These are phyloP conservation scores for Arthrocladium fulminans DNA, from an alignment of 2,329 filamentous ascomycete species.

Conservation along the genomic window DNA sequence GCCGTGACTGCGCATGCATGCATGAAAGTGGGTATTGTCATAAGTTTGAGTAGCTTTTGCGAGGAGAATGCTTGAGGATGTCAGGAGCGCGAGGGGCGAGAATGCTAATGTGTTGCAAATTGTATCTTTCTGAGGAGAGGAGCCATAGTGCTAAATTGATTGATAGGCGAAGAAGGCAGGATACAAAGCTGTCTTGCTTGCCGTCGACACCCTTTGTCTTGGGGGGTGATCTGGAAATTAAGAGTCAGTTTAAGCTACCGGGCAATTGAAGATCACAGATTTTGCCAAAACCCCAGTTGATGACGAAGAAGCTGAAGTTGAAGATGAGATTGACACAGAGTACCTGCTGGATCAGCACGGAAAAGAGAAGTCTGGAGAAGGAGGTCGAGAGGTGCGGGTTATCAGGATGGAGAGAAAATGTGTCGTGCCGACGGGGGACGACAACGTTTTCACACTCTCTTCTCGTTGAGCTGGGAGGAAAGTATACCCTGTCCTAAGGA, in stretches of 20 bases:
- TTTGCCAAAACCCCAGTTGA: conserved; percentile 34
- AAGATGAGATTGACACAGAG: conserved; percentile 1
- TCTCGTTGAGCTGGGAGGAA: conserved; percentile 48
- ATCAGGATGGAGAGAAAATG: conserved; percentile 14
- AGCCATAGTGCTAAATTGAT: conserved; percentile 31
- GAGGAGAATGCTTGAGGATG: conserved; percentile 36
- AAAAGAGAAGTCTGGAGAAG: not conserved
- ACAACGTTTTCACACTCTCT: conserved; percentile 93
- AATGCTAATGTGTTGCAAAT: conserved; percentile 38
- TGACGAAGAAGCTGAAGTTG: conserved; percentile 43
- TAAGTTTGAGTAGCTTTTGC: conserved; percentile 38
- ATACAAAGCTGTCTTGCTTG: conserved; percentile 44
- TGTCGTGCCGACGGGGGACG: conserved; percentile 63
- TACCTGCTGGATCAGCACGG: not conserved
- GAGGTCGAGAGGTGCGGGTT: conserved; percentile 9
- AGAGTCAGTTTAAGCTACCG: conserved; percentile 21
- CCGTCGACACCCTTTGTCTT: conserved; percentile 44
- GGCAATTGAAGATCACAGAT: conserved; percentile 19
- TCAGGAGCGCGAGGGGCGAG: conserved; percentile 31
- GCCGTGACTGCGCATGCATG: conserved; percentile 39
- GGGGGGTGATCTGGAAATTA: conserved; percentile 30
- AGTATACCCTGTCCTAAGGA: conserved; percentile 19
- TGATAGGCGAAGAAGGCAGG: conserved; percentile 34
- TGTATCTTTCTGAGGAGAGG: conserved; percentile 42
- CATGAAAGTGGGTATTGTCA: conserved; percentile 30